Evolutionary conservation across 306 rosid species (phyloP).

Genomic region (Myrica gale): DNA sequence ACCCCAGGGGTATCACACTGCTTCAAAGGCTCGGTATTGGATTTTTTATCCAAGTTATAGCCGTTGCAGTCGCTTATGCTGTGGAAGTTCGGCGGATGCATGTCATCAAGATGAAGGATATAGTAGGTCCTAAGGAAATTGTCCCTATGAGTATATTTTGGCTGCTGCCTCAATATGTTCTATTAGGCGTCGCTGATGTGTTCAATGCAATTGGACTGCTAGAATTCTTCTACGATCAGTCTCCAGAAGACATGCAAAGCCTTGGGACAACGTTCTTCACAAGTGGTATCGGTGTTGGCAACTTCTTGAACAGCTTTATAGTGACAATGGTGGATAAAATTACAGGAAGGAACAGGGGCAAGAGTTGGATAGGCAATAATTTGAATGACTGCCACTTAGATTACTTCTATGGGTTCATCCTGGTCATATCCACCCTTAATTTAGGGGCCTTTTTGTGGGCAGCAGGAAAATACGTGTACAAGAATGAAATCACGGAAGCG

Average conservation of each 20-base stretch:
- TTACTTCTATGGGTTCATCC: constrained; percentile 60
- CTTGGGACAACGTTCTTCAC: constrained; percentile 77
- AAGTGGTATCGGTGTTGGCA: constrained; percentile 66
- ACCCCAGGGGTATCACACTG: constrained; percentile 55
- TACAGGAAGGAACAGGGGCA: constrained; percentile 40
- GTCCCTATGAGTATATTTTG: constrained; percentile 80
- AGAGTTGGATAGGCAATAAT: constrained; percentile 67
- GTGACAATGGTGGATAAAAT: constrained; percentile 55
- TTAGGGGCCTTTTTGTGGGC: constrained; percentile 48
- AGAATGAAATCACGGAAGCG: constrained; percentile 37
- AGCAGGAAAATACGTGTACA: constrained; percentile 49
- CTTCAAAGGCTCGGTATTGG: constrained; percentile 57
- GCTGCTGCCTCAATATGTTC: constrained; percentile 63
- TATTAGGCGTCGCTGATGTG: constrained; percentile 61
- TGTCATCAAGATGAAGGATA: constrained; percentile 36
- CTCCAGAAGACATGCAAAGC: constrained; percentile 77
- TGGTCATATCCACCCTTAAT: constrained; percentile 50
- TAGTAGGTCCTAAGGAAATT: constrained; percentile 42
- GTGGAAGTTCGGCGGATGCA: constrained; percentile 55
- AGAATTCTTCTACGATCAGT: constrained; percentile 80
- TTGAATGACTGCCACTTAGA: constrained; percentile 66
- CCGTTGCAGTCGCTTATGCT: constrained; percentile 44
- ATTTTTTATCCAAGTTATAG: constrained; percentile 47
- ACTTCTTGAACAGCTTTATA: constrained; percentile 54
- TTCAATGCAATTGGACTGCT: constrained; percentile 61